Conservation (phyloP, 805 yeast species). For the Yamadazyma kitorensis region DNA sequence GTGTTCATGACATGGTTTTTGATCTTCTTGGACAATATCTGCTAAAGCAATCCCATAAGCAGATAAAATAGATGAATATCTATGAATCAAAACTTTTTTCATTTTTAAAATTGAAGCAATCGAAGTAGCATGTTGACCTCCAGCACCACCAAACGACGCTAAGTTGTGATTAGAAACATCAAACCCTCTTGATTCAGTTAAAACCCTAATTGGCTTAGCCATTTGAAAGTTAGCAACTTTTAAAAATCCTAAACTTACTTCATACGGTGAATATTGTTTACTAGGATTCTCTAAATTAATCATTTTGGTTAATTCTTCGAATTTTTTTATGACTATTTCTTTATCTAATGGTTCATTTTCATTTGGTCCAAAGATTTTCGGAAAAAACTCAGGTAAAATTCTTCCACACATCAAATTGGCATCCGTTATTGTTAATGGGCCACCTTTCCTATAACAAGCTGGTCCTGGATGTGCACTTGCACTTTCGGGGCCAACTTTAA, state of each 20-base stretch:
- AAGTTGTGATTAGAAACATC: slow-evolving; percentile 25
- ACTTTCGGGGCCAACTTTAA: slow-evolving; percentile 34
- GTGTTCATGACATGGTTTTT: slow-evolving; percentile 36
- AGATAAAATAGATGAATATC: slow-evolving; percentile 28
- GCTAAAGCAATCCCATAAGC: slow-evolving; percentile 34
- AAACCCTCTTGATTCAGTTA: slow-evolving; percentile 32
- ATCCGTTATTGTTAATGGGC: slow-evolving; percentile 35
- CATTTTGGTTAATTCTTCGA: slow-evolving; percentile 41
- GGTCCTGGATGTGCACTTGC: slow-evolving; percentile 40
- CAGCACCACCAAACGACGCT: slow-evolving; percentile 34
- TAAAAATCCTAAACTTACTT: slow-evolving; percentile 29
- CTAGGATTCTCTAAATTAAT: slow-evolving; percentile 58
- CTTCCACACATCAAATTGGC: slow-evolving; percentile 32
- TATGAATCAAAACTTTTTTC: slow-evolving; percentile 26
- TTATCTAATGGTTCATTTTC: slow-evolving; percentile 28
- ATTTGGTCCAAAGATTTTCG: slow-evolving; percentile 33
- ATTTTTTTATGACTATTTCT: slow-evolving; percentile 45
- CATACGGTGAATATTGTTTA: slow-evolving; percentile 20
- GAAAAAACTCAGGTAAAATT: slow-evolving; percentile 36
- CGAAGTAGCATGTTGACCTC: slow-evolving; percentile 27
- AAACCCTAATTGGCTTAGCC: slow-evolving; percentile 29
- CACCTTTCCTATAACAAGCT: slow-evolving; percentile 33
- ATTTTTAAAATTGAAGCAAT: slow-evolving; percentile 26
- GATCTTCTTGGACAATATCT: slow-evolving; percentile 30
- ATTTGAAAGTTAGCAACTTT: slow-evolving; percentile 31